A percentile compares a stretch with the other conserved stretches of the same genome.
Conservation (phyloP, 768 basidiomycete genomes). For the Auriscalpium microsporum region DNA sequence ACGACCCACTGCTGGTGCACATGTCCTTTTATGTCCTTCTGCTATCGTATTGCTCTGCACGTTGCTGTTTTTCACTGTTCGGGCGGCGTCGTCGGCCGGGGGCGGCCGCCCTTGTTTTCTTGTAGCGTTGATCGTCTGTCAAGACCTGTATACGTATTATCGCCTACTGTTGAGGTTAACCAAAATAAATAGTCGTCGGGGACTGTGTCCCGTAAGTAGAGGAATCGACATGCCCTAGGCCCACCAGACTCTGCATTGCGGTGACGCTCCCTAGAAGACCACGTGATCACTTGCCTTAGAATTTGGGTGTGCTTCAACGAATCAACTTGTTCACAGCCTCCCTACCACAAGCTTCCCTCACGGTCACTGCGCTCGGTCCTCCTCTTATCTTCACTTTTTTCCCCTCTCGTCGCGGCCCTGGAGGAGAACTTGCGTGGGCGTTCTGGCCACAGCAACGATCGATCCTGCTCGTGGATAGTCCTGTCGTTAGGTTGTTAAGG, state of each 20-base stretch:
- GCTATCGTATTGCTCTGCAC: conserved; percentile 12
- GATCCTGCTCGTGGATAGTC: too few species aligned
- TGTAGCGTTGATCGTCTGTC: conserved; percentile 11
- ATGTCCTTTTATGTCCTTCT: conserved; percentile 9
- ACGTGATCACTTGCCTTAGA: too few species aligned
- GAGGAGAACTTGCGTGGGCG: neutral
- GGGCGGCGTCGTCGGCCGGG: conserved; percentile 5
- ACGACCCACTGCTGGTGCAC: conserved; percentile 13
- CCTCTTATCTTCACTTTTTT: too few species aligned
- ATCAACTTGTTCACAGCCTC: too few species aligned
- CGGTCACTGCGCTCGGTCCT: too few species aligned
- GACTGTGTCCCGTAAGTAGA: too few species aligned
- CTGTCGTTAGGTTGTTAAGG: neutral
- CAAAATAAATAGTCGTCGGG: too few species aligned
- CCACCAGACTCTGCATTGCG: too few species aligned
- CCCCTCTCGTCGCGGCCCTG: neutral
- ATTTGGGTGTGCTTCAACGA: too few species aligned
- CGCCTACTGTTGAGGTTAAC: neutral
- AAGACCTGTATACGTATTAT: neutral
- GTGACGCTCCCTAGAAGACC: too few species aligned
- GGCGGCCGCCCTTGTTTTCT: conserved; percentile 4
- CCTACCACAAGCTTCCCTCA: too few species aligned
- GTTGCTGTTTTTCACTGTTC: conserved; percentile 12
- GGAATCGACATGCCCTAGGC: too few species aligned
- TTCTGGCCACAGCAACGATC: neutral